Conservation (phyloP, 345 rosid genomes). For the Orychophragmus violaceus region DNA sequence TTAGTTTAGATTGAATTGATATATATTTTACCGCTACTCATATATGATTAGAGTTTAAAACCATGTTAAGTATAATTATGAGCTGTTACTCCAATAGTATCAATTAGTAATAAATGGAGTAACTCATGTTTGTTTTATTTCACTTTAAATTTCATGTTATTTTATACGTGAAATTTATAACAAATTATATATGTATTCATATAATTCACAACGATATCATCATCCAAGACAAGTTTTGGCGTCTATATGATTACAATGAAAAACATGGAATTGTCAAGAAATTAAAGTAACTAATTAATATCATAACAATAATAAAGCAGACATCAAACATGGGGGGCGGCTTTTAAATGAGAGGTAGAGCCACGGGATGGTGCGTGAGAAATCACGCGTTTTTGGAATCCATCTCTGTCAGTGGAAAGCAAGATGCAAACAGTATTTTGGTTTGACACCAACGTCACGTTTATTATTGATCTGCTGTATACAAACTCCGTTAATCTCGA, state of each 20-base stretch:
- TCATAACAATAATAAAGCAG: background rate
- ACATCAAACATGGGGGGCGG: conserved; percentile 1
- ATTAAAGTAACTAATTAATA: background rate
- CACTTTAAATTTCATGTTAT: too few species aligned
- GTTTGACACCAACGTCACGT: conserved; percentile 23
- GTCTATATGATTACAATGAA: too few species aligned
- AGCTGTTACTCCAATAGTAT: too few species aligned
- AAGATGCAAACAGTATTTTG: conserved; percentile 17
- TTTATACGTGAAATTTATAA: too few species aligned
- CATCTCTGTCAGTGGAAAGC: conserved; percentile 27
- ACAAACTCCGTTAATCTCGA: background rate
- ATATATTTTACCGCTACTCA: background rate
- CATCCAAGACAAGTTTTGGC: too few species aligned
- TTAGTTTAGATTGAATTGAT: background rate
- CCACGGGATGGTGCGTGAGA: conserved; percentile 13
- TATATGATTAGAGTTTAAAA: too few species aligned
- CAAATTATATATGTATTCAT: too few species aligned
- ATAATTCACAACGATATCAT: too few species aligned
- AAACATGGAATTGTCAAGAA: background rate
- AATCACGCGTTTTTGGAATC: conserved; percentile 16
- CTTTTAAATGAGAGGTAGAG: conserved; percentile 28
- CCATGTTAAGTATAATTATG: too few species aligned
- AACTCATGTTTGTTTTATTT: too few species aligned
- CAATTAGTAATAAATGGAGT: too few species aligned
- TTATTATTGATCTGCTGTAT: conserved; percentile 11